phyloP scores from a whole-genome alignment of 75 land plant genomes.

The Adiantum capillusveneris region DNA sequence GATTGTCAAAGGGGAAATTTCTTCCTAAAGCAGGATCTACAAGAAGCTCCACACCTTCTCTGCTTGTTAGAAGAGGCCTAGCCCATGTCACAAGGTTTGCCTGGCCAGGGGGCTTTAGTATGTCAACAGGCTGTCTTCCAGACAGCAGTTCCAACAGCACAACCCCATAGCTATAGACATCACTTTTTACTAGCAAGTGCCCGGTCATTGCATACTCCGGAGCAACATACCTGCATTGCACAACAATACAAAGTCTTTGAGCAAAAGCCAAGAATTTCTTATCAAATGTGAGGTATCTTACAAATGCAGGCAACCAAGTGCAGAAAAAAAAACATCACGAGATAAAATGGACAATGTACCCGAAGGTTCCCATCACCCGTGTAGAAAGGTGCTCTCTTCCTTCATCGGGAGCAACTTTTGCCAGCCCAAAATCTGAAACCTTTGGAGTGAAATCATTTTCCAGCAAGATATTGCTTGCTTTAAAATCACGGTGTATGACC shows the following conservation, averaged over 20 bases:
- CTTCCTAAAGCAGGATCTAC: conserved; percentile 28
- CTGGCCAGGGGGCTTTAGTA: conserved; percentile 37
- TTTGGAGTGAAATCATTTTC: conserved; percentile 44
- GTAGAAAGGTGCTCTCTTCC: conserved; percentile 81
- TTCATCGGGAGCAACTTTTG: conserved; percentile 69
- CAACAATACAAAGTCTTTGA: too few relatives aligned
- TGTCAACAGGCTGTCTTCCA: conserved; percentile 49
- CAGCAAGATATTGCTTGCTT: conserved; percentile 48
- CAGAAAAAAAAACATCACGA: too few relatives aligned
- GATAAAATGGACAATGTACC: conserved; percentile 46
- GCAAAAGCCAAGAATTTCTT: too few relatives aligned
- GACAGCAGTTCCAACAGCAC: conserved; percentile 56
- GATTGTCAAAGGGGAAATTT: conserved; percentile 19
- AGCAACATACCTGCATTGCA: conserved; percentile 38
- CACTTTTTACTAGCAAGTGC: conserved; percentile 47
- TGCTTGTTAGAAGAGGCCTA: conserved; percentile 41
- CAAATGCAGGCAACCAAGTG: too few relatives aligned
- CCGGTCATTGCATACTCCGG: conserved; percentile 61
- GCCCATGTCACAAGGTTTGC: conserved; percentile 56
- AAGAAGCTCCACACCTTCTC: conserved; percentile 34
- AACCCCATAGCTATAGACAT: conserved; percentile 61
- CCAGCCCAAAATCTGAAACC: conserved; percentile 45
- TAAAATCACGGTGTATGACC: conserved; percentile 66
- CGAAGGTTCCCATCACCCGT: conserved; percentile 96
- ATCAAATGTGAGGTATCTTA: too few relatives aligned